Evolutionary conservation across 225 moss, liverwort and hornwort species (phyloP), one percentile per base, ranked within the genome.

Genomic region (Bryum argenteum): DNA sequence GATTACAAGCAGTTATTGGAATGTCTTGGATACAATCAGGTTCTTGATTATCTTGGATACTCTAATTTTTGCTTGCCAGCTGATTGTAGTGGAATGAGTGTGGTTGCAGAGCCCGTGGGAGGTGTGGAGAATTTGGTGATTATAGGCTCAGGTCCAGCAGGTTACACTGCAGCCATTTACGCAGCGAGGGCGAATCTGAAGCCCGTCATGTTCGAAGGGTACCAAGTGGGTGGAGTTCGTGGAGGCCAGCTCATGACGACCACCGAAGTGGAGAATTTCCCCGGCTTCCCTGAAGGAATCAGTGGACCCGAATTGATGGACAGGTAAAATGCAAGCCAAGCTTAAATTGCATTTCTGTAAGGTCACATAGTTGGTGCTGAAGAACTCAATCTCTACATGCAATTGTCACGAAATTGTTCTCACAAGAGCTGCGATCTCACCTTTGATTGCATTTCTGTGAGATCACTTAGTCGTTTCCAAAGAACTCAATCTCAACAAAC

Each of bases 241-340:
- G 93, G 93, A 78, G 93, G 93, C 11, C 93, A 93, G 87, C 87
- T 93, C 33, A 93, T 93, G 93, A 93, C 93, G 11, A 93, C 93
- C 3, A 91, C 91, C 7, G 91, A 93, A 74, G 93, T 93, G 13
- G 93, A 93, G 55, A 93, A 93, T 54, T 91, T 93, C 38, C 91
- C 89, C 48, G 91, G 91, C 54, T 91, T 93, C n/a, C 93, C 93
- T 15, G 88, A 91, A 12, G 93, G 93, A 42, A 84, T 91, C 37
- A 89, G 71, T 19, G 91, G 93, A 45, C 89, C 93, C 33, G 91
- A 89, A 61, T 73, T 93, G 75, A 93, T 93, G 89, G 93, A 93
- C 71, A 91, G 93, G 93, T 63, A 4, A 57, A 3, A 47, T 10
- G 19, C 33, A 21, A 56, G 63, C 7, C 62, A n/a, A 47, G 59